Conservation (phyloP, 129 eudicot species). For the Kitagawia praeruptora region DNA sequence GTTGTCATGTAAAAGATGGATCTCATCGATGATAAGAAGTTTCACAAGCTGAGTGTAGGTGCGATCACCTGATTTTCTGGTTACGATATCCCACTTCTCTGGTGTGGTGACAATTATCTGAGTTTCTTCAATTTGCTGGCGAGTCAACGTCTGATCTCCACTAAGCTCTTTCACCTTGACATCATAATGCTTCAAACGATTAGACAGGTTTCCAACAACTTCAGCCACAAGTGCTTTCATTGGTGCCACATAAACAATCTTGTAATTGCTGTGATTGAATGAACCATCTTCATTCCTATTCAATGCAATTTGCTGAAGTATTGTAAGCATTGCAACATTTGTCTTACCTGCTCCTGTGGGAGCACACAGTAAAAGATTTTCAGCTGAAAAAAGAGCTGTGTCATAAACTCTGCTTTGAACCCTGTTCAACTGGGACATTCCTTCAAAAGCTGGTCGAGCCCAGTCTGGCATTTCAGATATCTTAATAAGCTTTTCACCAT, state of each 20-base stretch:
- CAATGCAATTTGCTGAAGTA: slow-evolving; percentile 81
- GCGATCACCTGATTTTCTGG: slow-evolving; percentile 92
- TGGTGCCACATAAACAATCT: slow-evolving; percentile 95
- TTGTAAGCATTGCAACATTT: slow-evolving; percentile 93
- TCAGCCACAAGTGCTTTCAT: slow-evolving; percentile 97
- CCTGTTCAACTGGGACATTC: slow-evolving; percentile 75
- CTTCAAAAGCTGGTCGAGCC: slow-evolving; percentile 87
- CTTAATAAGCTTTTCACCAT: slow-evolving; percentile 57
- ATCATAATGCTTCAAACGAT: slow-evolving; percentile 68
- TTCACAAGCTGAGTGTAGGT: slow-evolving; percentile 88
- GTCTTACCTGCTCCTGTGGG: slow-evolving; percentile 99
- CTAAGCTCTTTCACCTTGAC: slow-evolving; percentile 82
- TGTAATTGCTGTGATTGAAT: slow-evolving; percentile 62
- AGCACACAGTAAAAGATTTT: slow-evolving; percentile 79
- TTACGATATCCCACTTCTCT: slow-evolving; percentile 95
- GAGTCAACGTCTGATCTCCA: slow-evolving; percentile 86
- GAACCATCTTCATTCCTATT: slow-evolving; percentile 70
- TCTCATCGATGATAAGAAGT: slow-evolving; percentile 83
- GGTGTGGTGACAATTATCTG: slow-evolving; percentile 96
- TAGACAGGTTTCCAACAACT: slow-evolving; percentile 81
- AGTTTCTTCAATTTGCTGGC: slow-evolving; percentile 89
- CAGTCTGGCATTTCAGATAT: slow-evolving; percentile 72
- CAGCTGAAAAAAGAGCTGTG: slow-evolving; percentile 71
- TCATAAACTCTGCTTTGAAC: slow-evolving; percentile 91
- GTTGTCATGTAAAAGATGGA: slow-evolving; percentile 91